Evolutionary conservation across 441 rosid species (phyloP), one percentile per base, ranked within the genome.

Genomic region (Cnidoscolus chayamansa): DNA sequence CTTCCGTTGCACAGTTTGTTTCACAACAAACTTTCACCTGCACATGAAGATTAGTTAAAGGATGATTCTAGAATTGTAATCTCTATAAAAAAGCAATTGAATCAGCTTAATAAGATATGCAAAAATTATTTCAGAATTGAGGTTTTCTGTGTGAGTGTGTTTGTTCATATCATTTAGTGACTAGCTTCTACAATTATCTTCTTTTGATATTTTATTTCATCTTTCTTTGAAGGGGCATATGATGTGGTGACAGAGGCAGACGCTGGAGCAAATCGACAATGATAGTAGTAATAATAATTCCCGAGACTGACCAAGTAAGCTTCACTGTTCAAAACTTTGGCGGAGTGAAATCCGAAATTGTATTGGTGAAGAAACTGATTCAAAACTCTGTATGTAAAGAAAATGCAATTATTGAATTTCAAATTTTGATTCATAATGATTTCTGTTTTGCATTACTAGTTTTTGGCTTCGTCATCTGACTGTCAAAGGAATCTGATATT

Each of bases 161-260:
- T 25, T 25, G 25, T 25, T 25, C 25, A 25, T 25, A 25, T 25
- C 25, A 25, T 25, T 25, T 25, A 25, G 25, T 25, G 25, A 25
- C 25, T 31, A 48, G 45, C 15, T 68, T 56, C 35, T 45, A 17
- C 49, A n/a, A 6, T 60, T 31, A 7, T 62, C 17, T 62, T 7
- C 9, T 12, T 60, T 55, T 17, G 32, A 10, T 1, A 13, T 70
- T 47, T 63, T 48, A 13, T 48, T 53, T 4, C 50, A 15, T 20
- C 12, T 1, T 37, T 9, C 43, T 70, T 51, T 56, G 72, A 81
- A 94, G 97, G 97, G 97, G 16, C 97, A 89, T 71, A 83, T 90
- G 91, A 92, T 88, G 90, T 92, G 97, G 97, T 58, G 92, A 74
- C 87, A 89, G 85, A 92, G 73, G 79, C 97, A 94, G 83, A 81